Base-by-base conservation (phyloP, 2,329 filamentous ascomycete species). In the Sclerotinia spermophila region DNA sequence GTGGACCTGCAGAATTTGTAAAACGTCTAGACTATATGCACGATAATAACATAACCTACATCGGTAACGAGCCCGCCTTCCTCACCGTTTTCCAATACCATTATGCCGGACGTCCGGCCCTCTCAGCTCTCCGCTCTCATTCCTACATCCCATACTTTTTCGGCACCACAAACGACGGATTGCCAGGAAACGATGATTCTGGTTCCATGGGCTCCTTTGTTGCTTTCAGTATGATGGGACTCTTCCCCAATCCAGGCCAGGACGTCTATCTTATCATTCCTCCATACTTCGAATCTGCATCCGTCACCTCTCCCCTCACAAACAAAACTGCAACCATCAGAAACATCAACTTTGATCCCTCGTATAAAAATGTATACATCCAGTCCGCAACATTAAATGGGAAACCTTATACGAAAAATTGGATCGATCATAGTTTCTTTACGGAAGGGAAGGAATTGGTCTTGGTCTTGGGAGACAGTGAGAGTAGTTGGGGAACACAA, bases 111-210 rank as follows among this genome's bases (percentile, higher is more conserved):
- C 85, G 89, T 0, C 77, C 77, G 1, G 77, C 72, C 0, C 79
- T 86, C 19, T 87, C 85, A 1, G 84, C 85, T 3, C 75, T 78
- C 45, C 85, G 73, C 42, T 84, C 85, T 0, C 89, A 91, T 76
- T 86, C 82, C 74, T 92, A 92, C 76, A 90, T 92, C 53, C 89
- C 90, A 0, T 81, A 82, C 0, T 87, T 83, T 75, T 92, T 92
- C 81, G 83, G 86, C 72, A 84, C 87, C 0, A 86, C 85, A 0
- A 80, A 86, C 0, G 82, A 80, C 1, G 90, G 90, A 0, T 85
- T 92, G 4, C 90, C 90, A 0, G 90, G 90, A 0, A 92, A 92
- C 77, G 90, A 92, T 71, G 90, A 92, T 77, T 86, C 84, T 59
- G 90, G 90, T 5, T 88, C 90, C 0, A 92, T 92, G 77, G 77